Percentiles rank a stretch among this genome's conserved stretches.
Evolutionary conservation across 116 monocot genomes (phyloP).

Genomic region (Posidonia oceanica): DNA sequence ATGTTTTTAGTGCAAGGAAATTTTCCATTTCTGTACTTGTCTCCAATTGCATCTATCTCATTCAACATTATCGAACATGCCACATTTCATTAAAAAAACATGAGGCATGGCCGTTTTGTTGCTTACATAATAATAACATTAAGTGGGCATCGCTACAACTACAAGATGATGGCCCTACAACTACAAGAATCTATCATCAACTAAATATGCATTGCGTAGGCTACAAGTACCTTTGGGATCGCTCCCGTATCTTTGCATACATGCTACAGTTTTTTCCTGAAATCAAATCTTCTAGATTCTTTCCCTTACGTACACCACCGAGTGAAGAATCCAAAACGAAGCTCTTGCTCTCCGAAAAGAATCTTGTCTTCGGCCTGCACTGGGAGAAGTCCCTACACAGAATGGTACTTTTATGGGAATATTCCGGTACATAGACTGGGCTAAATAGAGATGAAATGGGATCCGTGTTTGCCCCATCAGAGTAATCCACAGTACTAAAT

Average conservation of each 20-base stretch:
- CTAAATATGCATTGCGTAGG: slow-evolving; percentile 14
- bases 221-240: slow-evolving; percentile 22
- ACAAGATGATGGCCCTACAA: background rate
- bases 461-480: slow-evolving; percentile 33
- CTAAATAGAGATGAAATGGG: slow-evolving; percentile 66
- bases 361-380: slow-evolving; percentile 38
- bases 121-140: background rate
- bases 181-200: slow-evolving; percentile 11
- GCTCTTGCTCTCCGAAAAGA: slow-evolving; percentile 31
- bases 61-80: slow-evolving; percentile 3
- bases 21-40: background rate
- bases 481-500: slow-evolving; percentile 37
- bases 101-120: slow-evolving; percentile 15
- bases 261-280: slow-evolving; percentile 4
- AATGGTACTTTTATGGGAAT: slow-evolving; percentile 21
- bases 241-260: slow-evolving; percentile 16
- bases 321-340: slow-evolving; percentile 27
- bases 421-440: slow-evolving; percentile 35
- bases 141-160: background rate
- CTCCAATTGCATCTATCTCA: background rate
- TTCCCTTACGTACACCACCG: slow-evolving; percentile 49
- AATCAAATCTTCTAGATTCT: slow-evolving; percentile 14
- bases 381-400: slow-evolving; percentile 29
- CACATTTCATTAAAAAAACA: slow-evolving; percentile 28
- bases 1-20: background rate